phyloP scores from a whole-genome alignment of 805 yeast species.

The Barnettozyma botsteinii region DNA sequence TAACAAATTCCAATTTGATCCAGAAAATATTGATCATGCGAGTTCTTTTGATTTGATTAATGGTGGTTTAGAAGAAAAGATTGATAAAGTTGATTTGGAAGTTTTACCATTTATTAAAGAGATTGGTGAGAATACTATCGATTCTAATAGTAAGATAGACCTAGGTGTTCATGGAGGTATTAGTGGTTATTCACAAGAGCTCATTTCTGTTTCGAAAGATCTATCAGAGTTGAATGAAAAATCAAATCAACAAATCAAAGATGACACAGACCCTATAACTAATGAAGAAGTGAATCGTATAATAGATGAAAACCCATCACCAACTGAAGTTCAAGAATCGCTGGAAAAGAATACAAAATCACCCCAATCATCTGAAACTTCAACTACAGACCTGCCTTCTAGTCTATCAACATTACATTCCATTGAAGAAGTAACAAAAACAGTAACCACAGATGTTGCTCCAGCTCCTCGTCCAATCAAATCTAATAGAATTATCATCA shows the following conservation, averaged over 20 bases:
- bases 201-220: slow-evolving; percentile 7
- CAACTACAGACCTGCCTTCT: too few species aligned
- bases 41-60: slow-evolving; percentile 4
- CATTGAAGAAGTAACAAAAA: too few species aligned
- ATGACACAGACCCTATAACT: background rate
- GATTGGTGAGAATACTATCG: slow-evolving; percentile 1
- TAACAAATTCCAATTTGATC: background rate
- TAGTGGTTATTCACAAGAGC: background rate
- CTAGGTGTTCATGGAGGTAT: slow-evolving; percentile 2
- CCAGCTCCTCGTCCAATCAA: slow-evolving; percentile 1
- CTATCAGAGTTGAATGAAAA: slow-evolving; percentile 3
- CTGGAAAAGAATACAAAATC: background rate
- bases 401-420: too few species aligned
- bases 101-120: slow-evolving; percentile 3
- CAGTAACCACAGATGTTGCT: background rate
- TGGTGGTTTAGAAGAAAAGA: background rate
- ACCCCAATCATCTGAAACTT: too few species aligned
- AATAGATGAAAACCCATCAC: background rate
- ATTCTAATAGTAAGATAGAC: slow-evolving; percentile 3
- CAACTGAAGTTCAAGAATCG: background rate
- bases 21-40: background rate
- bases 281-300: background rate
- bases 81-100: background rate
- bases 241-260: background rate
- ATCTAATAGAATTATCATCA: background rate